Base-by-base conservation (phyloP, 352 stramenopile genomes). In the Globisporangium nodosum region DNA sequence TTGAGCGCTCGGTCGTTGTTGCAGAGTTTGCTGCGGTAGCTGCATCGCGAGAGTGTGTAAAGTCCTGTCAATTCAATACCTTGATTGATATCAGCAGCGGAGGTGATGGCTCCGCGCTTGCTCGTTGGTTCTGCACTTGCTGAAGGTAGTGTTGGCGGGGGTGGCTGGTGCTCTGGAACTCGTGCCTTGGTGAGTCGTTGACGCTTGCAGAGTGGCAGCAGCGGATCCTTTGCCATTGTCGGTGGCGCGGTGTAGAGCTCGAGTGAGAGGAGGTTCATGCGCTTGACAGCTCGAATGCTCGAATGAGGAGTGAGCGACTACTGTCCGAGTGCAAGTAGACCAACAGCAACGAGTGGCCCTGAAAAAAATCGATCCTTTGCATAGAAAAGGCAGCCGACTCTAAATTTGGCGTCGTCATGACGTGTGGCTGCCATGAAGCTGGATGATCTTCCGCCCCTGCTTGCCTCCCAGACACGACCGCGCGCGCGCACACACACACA, bases 1-100 rank as follows among this genome's bases (percentile, higher is more conserved):
- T 75, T 78, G 59, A 66, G 49, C 3, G 70, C 67, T 31, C 67
- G 64, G 3, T 62, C 49, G 46, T 73, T 64, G n/a, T 42, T 39
- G 56, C 70, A 78, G 16, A 40, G 53, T 58, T 74, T 74, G 54
- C 63, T 68, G 35, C 57, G 61, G 53, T 75, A 75, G 13, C 49
- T 24, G 27, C 35, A 20, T 24, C 5, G n/a, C 8, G 45, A 16
- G 35, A 40, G 35, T 40, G 5, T 15, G 11, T 15, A 12, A 8
- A 40, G 35, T 15, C 35, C 35, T 40, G 35, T 40, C 35, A 15
- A 15, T 8, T 40, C 35, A 15, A 15, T 40, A 6, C 11, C 35
- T 15, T 40, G 35, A 15, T 8, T 15, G 3, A 8, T 4, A 40
- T 4, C 12, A 8, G 11, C 11, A 15, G 35, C 16, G 27, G 3